phyloP scores from a whole-genome alignment of 2,329 filamentous ascomycete species.

The Stemphylium lycopersici region DNA sequence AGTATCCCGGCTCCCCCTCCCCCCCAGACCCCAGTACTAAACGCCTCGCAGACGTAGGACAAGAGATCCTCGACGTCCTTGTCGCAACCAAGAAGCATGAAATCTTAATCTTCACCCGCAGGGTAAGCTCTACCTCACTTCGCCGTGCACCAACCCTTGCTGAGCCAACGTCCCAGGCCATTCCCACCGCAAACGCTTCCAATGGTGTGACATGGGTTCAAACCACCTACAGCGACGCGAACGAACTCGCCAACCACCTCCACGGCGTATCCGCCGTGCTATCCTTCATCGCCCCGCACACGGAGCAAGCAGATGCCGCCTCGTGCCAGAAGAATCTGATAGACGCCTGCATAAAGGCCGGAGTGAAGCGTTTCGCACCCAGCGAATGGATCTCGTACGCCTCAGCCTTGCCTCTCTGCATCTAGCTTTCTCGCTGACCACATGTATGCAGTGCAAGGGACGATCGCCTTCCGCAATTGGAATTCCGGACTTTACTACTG shows the following conservation, averaged over 20 bases:
- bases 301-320: slow-evolving; percentile 13
- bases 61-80: slow-evolving; percentile 59
- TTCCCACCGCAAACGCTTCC: background rate
- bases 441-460: slow-evolving; percentile 11
- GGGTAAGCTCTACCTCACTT: too few species aligned
- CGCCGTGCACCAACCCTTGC: too few species aligned
- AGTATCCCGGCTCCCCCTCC: background rate
- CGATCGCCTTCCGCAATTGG: slow-evolving; percentile 20
- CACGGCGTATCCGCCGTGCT: slow-evolving; percentile 59
- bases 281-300: slow-evolving; percentile 55
- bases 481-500: slow-evolving; percentile 18
- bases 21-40: background rate
- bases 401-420: too few species aligned
- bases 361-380: slow-evolving; percentile 32
- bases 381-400: slow-evolving; percentile 35
- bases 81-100: slow-evolving; percentile 57
- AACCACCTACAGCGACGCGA: slow-evolving; percentile 9
- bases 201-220: background rate
- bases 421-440: background rate
- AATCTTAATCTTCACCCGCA: slow-evolving; percentile 55
- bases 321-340: slow-evolving; percentile 26
- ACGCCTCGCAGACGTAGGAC: slow-evolving; percentile 53
- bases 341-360: slow-evolving; percentile 28
- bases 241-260: slow-evolving; percentile 37
- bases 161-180: background rate